Evolutionary conservation across 306 rosid species (phyloP), one percentile per base, ranked within the genome.

Genomic region (Ceratonia siliqua): DNA sequence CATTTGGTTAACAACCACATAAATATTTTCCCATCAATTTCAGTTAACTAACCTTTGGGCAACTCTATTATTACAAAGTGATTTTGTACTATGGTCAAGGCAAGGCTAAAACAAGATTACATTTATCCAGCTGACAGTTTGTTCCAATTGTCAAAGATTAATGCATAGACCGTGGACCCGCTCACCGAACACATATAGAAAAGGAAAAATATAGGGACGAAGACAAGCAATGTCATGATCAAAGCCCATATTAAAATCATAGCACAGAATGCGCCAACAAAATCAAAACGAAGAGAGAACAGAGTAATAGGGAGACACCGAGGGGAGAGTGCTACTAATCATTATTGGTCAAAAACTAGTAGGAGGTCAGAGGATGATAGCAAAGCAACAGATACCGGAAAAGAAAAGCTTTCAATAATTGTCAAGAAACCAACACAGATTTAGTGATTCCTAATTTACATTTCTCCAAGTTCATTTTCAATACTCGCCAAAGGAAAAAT

Each of bases 61-160:
- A 68, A 54, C 18, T 24, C 3, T 54, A 42, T 46, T 11, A 38
- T 20, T 15, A 20, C 8, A 66, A 14, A 64, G 41, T 14, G 42
- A 70, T 39, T 63, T 70, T 63, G n/a, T 52, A 69, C 48, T 41
- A 24, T 5, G 52, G 59, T 74, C 45, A 62, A 70, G 36, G 39
- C 39, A 32, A 43, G 41, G 48, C 22, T 43, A 38, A 50, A 61
- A 64, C n/a, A 67, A 28, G 22, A 61, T 41, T 50, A 50, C 61
- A 53, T 63, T 42, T 63, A 52, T 62, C 74, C 79, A 25, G 38
- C 18, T 48, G 35, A 3, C 35, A 3, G 4, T 49, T 15, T 41
- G 22, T 30, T 55, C 38, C 57, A 70, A 32, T 24, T 38, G 65
- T 58, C 65, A 41, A 36, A 38, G 66, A 8, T 28, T 18, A 27